Evolutionary conservation across 202 grass and related monocot genomes (phyloP).

Genomic region (Carex arenaria): DNA sequence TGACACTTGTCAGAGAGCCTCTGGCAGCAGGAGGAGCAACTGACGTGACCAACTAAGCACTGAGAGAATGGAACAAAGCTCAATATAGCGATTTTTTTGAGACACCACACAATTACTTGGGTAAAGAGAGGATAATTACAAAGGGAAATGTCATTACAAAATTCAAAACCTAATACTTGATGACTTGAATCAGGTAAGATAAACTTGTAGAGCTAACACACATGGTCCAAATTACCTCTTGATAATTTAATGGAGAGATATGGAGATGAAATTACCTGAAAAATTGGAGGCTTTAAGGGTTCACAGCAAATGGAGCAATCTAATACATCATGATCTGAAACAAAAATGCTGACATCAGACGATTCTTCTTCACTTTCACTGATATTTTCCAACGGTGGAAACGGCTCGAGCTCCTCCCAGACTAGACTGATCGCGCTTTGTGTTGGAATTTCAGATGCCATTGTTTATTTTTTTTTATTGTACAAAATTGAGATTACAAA

Average conservation of each 20-base stretch:
- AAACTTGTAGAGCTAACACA: neutral
- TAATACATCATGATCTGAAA: slow-evolving; percentile 12
- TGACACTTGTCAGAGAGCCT: slow-evolving; percentile 15
- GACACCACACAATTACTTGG: neutral
- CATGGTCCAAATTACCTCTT: neutral
- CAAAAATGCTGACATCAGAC: slow-evolving; percentile 5
- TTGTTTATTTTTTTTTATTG: neutral
- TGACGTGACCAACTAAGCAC: slow-evolving; percentile 13
- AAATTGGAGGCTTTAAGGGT: slow-evolving; percentile 23
- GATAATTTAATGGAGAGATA: neutral
- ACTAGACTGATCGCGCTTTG: neutral
- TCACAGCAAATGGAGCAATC: slow-evolving; percentile 23
- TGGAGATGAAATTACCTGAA: slow-evolving; percentile 3
- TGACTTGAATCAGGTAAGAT: neutral
- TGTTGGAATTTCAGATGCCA: neutral
- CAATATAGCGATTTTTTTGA: neutral
- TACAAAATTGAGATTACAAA: neutral
- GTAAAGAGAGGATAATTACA: neutral
- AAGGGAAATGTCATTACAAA: neutral
- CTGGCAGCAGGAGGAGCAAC: slow-evolving; percentile 15
- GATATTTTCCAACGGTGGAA: neutral
- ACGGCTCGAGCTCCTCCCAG: neutral
- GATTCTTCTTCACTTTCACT: neutral
- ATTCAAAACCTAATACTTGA: neutral
- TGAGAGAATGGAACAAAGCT: neutral